Conservation (phyloP, 345 rosid species). For the Aethionema arabicum region DNA sequence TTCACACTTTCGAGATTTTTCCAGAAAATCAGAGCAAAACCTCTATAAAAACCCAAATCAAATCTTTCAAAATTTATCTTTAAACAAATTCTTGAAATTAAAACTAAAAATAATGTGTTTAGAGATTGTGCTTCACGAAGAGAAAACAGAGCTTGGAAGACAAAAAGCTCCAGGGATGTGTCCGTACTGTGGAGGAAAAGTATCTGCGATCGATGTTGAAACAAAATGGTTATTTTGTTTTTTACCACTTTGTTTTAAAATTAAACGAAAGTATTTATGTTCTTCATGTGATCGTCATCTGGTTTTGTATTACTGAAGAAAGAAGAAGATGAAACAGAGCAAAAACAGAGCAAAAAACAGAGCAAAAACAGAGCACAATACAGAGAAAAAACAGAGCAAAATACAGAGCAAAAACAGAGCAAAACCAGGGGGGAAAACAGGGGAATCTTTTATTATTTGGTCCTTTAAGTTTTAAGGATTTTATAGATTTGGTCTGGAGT, state of each 20-base stretch:
- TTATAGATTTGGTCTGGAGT: too few relatives aligned
- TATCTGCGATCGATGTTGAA: slow-evolving; percentile 67
- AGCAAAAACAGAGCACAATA: too few relatives aligned
- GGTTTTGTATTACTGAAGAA: slow-evolving; percentile 33
- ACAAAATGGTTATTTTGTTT: slow-evolving; percentile 76
- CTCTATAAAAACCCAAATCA: neutral
- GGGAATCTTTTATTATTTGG: too few relatives aligned
- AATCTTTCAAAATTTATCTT: too few relatives aligned
- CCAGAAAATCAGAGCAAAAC: slow-evolving; percentile 11
- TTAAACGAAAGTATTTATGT: slow-evolving; percentile 66
- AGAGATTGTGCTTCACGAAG: slow-evolving; percentile 48
- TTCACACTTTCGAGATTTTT: slow-evolving; percentile 20
- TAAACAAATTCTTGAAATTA: slow-evolving; percentile 6
- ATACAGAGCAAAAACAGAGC: too few relatives aligned
- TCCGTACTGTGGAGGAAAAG: slow-evolving; percentile 78
- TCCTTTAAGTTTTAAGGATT: too few relatives aligned
- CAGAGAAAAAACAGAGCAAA: neutral
- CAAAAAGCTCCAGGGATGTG: slow-evolving; percentile 76
- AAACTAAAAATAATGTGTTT: slow-evolving; percentile 51
- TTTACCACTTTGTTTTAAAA: slow-evolving; percentile 62
- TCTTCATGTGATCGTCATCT: slow-evolving; percentile 59
- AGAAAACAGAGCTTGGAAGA: slow-evolving; percentile 64
- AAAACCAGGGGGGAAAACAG: neutral
- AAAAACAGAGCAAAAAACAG: neutral
- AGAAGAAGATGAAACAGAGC: neutral